Base-by-base conservation (phyloP, 139 green algal species). In the Picochlorum sp. region DNA sequence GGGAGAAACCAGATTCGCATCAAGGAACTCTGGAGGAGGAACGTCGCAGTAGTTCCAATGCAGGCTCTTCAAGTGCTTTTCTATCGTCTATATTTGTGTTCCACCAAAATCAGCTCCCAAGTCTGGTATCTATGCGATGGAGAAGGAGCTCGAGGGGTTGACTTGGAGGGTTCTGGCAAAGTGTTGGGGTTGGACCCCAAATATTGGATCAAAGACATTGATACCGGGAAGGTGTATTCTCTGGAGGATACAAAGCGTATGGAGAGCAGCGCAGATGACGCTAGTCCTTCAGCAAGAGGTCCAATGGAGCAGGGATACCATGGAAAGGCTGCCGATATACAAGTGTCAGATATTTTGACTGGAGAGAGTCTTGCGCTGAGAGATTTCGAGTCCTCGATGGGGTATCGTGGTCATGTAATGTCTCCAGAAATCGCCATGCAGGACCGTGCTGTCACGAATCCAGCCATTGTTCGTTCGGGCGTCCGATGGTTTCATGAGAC, bases 181-280 rank as follows among this genome's bases (percentile, higher is more conserved):
- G 52, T 73, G 34, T 79, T 74, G 45, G 63, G 62, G 3, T 26
- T 83, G 18, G 66, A 82, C 45, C 60, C 61, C 58, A 56, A 65
- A 21, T 78, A 70, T 34, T 78, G 68, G 57, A 81, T 82, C 47
- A 82, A 81, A 55, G 67, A 82, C 66, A 30, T 81, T 23, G 75
- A 82, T 61, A 79, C 72, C 6, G 75, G 72, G 9, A 67, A 50
- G 6, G 73, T 81, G 50, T 82, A 79, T 51, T 66, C 72, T 21
- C 4, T 82, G n/a, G 66, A 82, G 4, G 18, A 30, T 1, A 66
- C 54, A 11, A 49, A 20, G 21, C 24, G 16, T 28, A 32, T 20
- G 4, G 38, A 7, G 1, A 60, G 13, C 3, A n/a, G 2, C 10
- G 37, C 10, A 24, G 32, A 4, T 34, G 13, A 51, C 9, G 34